A percentile compares a stretch with the other conserved stretches of the same genome.
These are phyloP conservation scores for Cercospora sesami DNA, from an alignment of 2,329 filamentous ascomycete genomes.

Conservation along the genomic window DNA sequence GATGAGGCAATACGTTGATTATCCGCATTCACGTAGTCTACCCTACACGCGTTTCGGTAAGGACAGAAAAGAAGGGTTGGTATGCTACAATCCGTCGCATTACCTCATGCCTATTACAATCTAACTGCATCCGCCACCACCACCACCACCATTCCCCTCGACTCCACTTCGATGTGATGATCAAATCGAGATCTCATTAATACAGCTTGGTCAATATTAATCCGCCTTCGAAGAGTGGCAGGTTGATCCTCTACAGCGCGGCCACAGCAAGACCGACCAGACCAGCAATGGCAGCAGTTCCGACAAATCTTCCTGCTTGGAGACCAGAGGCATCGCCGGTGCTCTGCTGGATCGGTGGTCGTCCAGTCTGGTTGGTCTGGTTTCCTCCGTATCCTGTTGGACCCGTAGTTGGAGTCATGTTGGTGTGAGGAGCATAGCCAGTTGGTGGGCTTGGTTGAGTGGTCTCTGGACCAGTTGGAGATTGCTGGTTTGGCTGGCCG, in stretches of 20 bases:
- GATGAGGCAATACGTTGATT: slow-evolving; percentile 36
- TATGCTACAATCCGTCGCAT: slow-evolving; percentile 4
- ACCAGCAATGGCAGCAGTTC: slow-evolving; percentile 6
- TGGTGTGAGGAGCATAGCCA: slow-evolving; percentile 9
- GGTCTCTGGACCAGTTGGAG: slow-evolving; percentile 5
- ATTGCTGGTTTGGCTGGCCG: background rate
- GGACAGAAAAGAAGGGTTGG: slow-evolving; percentile 7
- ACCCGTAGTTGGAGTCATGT: slow-evolving; percentile 1
- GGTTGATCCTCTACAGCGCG: background rate
- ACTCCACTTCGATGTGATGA: background rate
- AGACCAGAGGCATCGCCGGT: slow-evolving; percentile 9
- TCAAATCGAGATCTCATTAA: background rate
- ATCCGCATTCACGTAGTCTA: slow-evolving; percentile 1
- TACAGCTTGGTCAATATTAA: background rate
- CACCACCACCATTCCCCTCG: background rate
- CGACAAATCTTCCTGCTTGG: background rate
- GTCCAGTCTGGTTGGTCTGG: background rate
- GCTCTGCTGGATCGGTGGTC: background rate
- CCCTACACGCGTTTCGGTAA: slow-evolving; percentile 8
- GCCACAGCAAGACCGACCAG: slow-evolving; percentile 4
- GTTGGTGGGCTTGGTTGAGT: slow-evolving; percentile 1
- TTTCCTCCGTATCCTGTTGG: background rate
- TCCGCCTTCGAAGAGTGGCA: background rate
- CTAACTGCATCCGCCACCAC: background rate
- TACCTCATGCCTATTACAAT: slow-evolving; percentile 1